Evolutionary conservation across 2,329 filamentous ascomycete species (phyloP).

Genomic region (Cyclaneusma minus): DNA sequence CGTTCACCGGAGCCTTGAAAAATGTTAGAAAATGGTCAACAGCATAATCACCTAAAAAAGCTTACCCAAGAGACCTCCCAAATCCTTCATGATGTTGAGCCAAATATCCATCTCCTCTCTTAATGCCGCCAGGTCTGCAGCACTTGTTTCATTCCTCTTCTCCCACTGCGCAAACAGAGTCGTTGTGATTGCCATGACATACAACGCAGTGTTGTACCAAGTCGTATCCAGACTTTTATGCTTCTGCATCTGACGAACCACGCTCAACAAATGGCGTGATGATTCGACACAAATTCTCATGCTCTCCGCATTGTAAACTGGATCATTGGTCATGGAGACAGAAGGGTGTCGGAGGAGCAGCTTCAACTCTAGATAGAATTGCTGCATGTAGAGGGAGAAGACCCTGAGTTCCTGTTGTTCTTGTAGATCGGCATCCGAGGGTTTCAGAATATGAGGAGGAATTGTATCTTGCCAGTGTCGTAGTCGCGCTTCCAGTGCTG

Average conservation of each 20-base stretch:
- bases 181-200: slow-evolving; percentile 59
- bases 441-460: slow-evolving; percentile 40
- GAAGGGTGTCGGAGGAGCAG: slow-evolving; percentile 47
- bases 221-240: slow-evolving; percentile 61
- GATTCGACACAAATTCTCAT: slow-evolving; percentile 51
- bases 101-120: slow-evolving; percentile 54
- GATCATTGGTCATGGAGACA: slow-evolving; percentile 37
- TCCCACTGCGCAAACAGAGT: slow-evolving; percentile 56
- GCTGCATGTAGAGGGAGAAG: slow-evolving; percentile 37
- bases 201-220: slow-evolving; percentile 61
- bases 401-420: slow-evolving; percentile 27
- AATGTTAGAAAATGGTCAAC: slow-evolving; percentile 3
- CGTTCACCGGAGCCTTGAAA: slow-evolving; percentile 27
- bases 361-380: slow-evolving; percentile 39
- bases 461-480: slow-evolving; percentile 46
- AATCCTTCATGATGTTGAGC: slow-evolving; percentile 52
- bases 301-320: slow-evolving; percentile 41
- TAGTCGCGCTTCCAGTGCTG: slow-evolving; percentile 49
- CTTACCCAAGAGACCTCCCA: slow-evolving; percentile 50
- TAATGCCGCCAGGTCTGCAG: slow-evolving; percentile 41
- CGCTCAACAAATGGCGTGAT: slow-evolving; percentile 45
- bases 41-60: slow-evolving; percentile 5
- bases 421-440: slow-evolving; percentile 20
- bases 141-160: slow-evolving; percentile 41
- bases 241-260: slow-evolving; percentile 41